phyloP scores from a whole-genome alignment of 1,139 yeast species.

The Eremothecium gossypii region DNA sequence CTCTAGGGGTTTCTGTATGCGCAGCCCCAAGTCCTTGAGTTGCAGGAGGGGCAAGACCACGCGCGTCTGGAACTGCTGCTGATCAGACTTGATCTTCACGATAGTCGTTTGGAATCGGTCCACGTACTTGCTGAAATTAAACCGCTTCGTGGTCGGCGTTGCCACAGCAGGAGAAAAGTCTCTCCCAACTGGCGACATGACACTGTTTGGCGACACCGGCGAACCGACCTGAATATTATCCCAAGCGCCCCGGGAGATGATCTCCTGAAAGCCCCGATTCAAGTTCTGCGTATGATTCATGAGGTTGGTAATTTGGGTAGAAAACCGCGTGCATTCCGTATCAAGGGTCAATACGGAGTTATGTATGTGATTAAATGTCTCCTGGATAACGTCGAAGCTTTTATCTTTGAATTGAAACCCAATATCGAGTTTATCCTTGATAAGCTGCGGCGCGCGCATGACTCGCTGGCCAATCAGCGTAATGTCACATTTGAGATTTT shows the following conservation, averaged over 20 bases:
- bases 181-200: not conserved
- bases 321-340: slow-evolving; percentile 11
- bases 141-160: not conserved
- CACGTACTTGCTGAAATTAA: slow-evolving; percentile 3
- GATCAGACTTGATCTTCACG: slow-evolving; percentile 6
- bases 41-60: slow-evolving; percentile 7
- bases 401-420: slow-evolving; percentile 13
- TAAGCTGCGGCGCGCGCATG: slow-evolving; percentile 6
- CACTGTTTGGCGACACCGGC: slow-evolving; percentile 2
- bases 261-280: slow-evolving; percentile 1
- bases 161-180: not conserved
- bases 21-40: slow-evolving; percentile 9
- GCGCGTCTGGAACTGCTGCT: slow-evolving; percentile 3
- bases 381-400: slow-evolving; percentile 11
- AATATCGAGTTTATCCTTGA: slow-evolving; percentile 5
- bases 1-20: slow-evolving; percentile 10
- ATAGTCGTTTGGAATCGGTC: slow-evolving; percentile 6
- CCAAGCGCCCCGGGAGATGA: not conserved
- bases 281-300: slow-evolving; percentile 1
- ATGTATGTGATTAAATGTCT: slow-evolving; percentile 11
- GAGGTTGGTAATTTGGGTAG: slow-evolving; percentile 2
- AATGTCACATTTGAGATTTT: slow-evolving; percentile 3
- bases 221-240: not conserved
- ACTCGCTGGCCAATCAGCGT: slow-evolving; percentile 6
- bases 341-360: slow-evolving; percentile 7